Base-by-base conservation (phyloP, 768 basidiomycete species). In the Lactifluus rugatus region DNA sequence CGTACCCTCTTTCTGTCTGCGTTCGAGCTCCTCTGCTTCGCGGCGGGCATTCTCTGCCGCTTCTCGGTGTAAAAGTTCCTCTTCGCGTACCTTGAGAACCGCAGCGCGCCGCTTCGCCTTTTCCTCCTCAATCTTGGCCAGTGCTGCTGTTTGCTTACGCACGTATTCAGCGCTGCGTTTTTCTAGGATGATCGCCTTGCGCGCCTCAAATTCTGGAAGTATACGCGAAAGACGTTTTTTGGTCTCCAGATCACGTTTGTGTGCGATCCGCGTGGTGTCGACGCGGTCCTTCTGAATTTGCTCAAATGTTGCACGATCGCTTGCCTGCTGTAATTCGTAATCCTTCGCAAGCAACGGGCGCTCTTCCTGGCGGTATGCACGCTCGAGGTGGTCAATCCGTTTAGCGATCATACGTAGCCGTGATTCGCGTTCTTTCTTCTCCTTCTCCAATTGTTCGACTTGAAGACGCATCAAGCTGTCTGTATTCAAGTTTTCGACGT, bases 371-470 rank as follows among this genome's bases (percentile, higher is more conserved):
- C 95, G 87, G 73, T 86, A 89, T 0, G 94, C 93, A 54, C 93
- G 91, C 73, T 98, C 95, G 69, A 89, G 70, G 73, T 99, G 95
- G 68, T 98, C 96, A 65, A 97, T 81, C 25, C 93, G 87, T 74
- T 98, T 98, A 37, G 84, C 70, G 45, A 85, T 79, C 63, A 94
- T 81, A 23, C 92, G 85, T 48, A 95, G 78, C 21, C 87, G 81
- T 66, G 93, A 89, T 57, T 78, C 79, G 62, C 90, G 76, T 64
- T 93, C 89, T 66, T 83, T 86, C 78, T 93, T 95, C 74, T 98
- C 94, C 74, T 95, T 96, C 75, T 96, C 96, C 46, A 97, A 78
- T 68, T 97, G 93, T 64, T 92, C 85, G 37, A 96, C 93, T 70
- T 96, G 93, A 64, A 96, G 81, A 31, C 80, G 81, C 70, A 97